Evolutionary conservation across 441 rosid genomes (phyloP).

Genomic region (Aquilaria agallochum): DNA sequence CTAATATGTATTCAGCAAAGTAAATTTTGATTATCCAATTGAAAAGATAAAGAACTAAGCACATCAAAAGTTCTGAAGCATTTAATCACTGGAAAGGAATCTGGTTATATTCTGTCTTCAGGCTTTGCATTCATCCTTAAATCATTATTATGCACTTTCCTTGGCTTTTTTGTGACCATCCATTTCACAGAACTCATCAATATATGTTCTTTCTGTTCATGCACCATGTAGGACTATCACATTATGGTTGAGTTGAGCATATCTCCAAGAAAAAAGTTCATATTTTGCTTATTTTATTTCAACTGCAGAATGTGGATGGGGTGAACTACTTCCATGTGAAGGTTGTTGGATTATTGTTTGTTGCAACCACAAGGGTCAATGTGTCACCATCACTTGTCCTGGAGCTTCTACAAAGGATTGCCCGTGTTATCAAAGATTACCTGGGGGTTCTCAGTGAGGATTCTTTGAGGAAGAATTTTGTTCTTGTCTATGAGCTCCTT

Average conservation of each 20-base stretch:
- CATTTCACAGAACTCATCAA: too few relatives aligned
- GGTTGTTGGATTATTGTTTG: conserved; percentile 83
- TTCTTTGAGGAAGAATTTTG: conserved; percentile 83
- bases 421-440: conserved; percentile 94
- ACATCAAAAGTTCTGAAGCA: too few relatives aligned
- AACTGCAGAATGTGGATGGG: conserved; percentile 67
- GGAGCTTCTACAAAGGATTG: conserved; percentile 95
- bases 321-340: conserved; percentile 80
- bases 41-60: too few relatives aligned
- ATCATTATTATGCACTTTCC: neutral
- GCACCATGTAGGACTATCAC: too few relatives aligned
- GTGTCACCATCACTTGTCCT: conserved; percentile 86
- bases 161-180: too few relatives aligned
- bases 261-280: neutral
- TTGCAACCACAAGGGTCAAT: conserved; percentile 88
- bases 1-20: too few relatives aligned
- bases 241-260: too few relatives aligned
- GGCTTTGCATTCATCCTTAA: neutral
- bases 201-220: too few relatives aligned
- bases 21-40: too few relatives aligned
- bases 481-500: conserved; percentile 91
- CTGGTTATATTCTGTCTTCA: neutral
- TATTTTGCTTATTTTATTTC: conserved; percentile 7
- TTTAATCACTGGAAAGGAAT: too few relatives aligned
- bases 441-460: conserved; percentile 93